phyloP scores from a whole-genome alignment of 352 stramenopile genomes.

The Pythium graminicola region DNA sequence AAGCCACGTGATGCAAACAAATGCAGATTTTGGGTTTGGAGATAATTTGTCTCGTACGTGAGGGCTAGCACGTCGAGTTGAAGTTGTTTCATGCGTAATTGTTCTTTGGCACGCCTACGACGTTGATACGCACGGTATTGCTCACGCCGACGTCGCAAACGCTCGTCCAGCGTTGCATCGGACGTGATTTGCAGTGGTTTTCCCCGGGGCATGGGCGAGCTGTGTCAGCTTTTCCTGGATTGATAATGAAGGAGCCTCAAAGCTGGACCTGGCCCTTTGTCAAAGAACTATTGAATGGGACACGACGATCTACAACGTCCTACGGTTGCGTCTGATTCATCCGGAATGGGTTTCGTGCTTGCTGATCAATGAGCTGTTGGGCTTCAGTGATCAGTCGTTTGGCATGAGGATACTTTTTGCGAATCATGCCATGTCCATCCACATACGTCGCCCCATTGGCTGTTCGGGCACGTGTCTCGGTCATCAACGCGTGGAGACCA shows the following conservation, averaged over 20 bases:
- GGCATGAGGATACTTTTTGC: slow-evolving; percentile 51
- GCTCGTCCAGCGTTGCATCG: background rate
- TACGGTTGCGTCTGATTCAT: slow-evolving; percentile 19
- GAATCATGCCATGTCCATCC: slow-evolving; percentile 54
- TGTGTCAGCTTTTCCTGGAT: no score
- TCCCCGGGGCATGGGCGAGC: no score
- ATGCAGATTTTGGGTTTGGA: background rate
- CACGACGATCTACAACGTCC: background rate
- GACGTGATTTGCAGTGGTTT: background rate
- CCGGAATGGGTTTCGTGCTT: slow-evolving; percentile 21
- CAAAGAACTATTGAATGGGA: background rate
- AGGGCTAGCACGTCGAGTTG: slow-evolving; percentile 1
- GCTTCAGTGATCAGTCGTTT: slow-evolving; percentile 55
- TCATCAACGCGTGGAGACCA: slow-evolving; percentile 41
- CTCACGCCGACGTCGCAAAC: slow-evolving; percentile 22
- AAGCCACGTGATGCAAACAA: slow-evolving; percentile 13
- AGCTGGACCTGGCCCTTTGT: no score
- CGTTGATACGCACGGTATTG: slow-evolving; percentile 62
- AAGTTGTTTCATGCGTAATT: slow-evolving; percentile 9
- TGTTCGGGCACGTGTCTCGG: slow-evolving; percentile 33
- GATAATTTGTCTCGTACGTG: background rate
- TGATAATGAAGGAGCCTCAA: no score
- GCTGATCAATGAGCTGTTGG: slow-evolving; percentile 36
- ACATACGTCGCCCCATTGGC: slow-evolving; percentile 47
- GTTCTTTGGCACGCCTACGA: slow-evolving; percentile 49